Percentiles rank a stretch among this genome's conserved stretches.
Conservation (phyloP, 179 eudicot genomes). For the Spergularia azorica region DNA sequence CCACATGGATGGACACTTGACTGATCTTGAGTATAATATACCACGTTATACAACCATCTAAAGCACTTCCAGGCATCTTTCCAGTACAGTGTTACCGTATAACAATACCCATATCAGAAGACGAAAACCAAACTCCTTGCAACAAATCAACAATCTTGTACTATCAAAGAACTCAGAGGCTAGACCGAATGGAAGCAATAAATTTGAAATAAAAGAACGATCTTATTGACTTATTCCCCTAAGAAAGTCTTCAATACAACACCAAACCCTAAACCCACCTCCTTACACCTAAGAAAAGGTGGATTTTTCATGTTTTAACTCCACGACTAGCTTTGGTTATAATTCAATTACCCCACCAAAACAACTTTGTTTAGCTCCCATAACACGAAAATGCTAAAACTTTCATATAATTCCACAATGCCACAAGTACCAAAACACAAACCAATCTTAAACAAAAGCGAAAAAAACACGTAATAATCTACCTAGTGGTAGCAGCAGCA, state of each 20-base stretch:
- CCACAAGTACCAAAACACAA: slow-evolving; percentile 7
- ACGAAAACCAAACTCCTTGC: too few relatives aligned
- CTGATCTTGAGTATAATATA: background rate
- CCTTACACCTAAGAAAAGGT: too few relatives aligned
- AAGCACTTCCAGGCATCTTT: too few relatives aligned
- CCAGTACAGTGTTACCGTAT: too few relatives aligned
- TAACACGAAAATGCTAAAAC: background rate
- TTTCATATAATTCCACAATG: background rate
- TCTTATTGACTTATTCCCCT: background rate
- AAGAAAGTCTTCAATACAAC: background rate
- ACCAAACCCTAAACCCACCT: too few relatives aligned
- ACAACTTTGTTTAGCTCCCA: slow-evolving; percentile 3
- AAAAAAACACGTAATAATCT: slow-evolving; percentile 23
- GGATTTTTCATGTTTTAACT: too few relatives aligned
- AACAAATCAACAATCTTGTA: background rate
- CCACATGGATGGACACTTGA: background rate
- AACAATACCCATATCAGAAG: too few relatives aligned
- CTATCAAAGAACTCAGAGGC: background rate
- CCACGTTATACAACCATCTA: too few relatives aligned
- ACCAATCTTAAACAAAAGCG: background rate
- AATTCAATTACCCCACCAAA: background rate
- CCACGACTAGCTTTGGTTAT: too few relatives aligned
- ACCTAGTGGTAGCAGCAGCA: slow-evolving; percentile 43
- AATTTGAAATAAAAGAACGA: background rate
- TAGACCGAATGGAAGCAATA: background rate